phyloP scores from a whole-genome alignment of 176 grass and related monocot genomes.

The Elymus sibiricus region DNA sequence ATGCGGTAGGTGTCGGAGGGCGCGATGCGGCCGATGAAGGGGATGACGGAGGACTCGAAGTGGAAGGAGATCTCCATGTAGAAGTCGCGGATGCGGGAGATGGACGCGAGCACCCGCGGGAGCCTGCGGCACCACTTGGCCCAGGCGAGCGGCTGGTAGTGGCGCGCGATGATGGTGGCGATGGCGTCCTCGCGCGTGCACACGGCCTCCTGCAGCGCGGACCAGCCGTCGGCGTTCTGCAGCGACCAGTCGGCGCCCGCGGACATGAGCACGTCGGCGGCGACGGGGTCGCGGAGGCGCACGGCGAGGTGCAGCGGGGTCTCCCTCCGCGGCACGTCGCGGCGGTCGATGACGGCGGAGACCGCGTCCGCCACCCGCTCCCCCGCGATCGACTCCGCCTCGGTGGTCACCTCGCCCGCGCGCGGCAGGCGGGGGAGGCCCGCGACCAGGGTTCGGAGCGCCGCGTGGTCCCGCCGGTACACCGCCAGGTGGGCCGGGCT shows the following conservation, averaged over 20 bases:
- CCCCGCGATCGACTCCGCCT: conserved; percentile 61
- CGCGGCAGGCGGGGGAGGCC: conserved; percentile 59
- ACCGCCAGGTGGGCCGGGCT: conserved; percentile 83
- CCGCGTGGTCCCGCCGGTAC: conserved; percentile 57
- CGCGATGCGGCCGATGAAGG: conserved; percentile 91
- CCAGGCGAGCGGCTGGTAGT: conserved; percentile 97
- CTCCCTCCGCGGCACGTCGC: conserved; percentile 82
- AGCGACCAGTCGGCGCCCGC: conserved; percentile 92
- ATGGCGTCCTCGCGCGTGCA: conserved; percentile 84
- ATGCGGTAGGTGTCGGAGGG: conserved; percentile 96
- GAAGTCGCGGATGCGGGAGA: conserved; percentile 74
- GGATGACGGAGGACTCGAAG: conserved; percentile 98
- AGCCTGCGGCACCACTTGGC: conserved; percentile 96
- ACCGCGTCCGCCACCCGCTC: conserved; percentile 72
- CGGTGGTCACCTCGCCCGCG: conserved; percentile 66
- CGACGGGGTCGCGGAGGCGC: conserved; percentile 68
- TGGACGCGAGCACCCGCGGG: conserved; percentile 76
- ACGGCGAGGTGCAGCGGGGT: conserved; percentile 95
- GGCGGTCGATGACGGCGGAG: conserved; percentile 66
- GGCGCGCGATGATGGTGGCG: conserved; percentile 82
- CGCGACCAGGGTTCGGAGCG: conserved; percentile 43
- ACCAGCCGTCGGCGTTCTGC: conserved; percentile 93
- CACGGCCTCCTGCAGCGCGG: conserved; percentile 86
- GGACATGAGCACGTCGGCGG: conserved; percentile 86
- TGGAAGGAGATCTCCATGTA: conserved; percentile 99